Conservation (phyloP, 257 asterid genomes). For the Paulownia fortunei region DNA sequence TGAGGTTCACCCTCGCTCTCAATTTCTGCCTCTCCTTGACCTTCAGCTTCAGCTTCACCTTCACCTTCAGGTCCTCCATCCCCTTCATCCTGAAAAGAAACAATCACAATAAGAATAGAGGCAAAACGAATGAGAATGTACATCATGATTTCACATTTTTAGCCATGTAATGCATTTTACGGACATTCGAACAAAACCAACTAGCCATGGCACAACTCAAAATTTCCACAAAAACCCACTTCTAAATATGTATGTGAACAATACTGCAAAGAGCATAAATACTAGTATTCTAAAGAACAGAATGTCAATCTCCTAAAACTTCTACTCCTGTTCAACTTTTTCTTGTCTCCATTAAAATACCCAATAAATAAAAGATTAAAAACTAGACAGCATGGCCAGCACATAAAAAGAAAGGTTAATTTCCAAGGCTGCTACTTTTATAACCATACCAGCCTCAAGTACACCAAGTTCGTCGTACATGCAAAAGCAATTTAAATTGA, state of each 20-base stretch:
- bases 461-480: neutral
- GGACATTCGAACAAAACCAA: neutral
- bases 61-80: slow-evolving; percentile 72
- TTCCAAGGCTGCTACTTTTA: neutral
- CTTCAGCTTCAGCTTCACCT: slow-evolving; percentile 50
- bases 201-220: neutral
- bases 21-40: slow-evolving; percentile 72
- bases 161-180: neutral
- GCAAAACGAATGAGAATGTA: slow-evolving; percentile 12
- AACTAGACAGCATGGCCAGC: neutral
- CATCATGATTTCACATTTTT: slow-evolving; percentile 14
- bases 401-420: neutral
- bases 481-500: too few species aligned
- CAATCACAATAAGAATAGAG: neutral
- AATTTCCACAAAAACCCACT: neutral
- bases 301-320: neutral
- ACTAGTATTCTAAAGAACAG: neutral
- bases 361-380: neutral
- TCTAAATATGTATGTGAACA: neutral
- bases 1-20: slow-evolving; percentile 82
- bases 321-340: neutral
- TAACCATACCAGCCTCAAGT: neutral
- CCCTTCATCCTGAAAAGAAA: slow-evolving; percentile 62
- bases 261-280: neutral
- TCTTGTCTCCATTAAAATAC: neutral